Percentiles rank a stretch among this genome's conserved stretches.
Conservation (phyloP, 768 basidiomycete species). For the Mycena polygramma region DNA sequence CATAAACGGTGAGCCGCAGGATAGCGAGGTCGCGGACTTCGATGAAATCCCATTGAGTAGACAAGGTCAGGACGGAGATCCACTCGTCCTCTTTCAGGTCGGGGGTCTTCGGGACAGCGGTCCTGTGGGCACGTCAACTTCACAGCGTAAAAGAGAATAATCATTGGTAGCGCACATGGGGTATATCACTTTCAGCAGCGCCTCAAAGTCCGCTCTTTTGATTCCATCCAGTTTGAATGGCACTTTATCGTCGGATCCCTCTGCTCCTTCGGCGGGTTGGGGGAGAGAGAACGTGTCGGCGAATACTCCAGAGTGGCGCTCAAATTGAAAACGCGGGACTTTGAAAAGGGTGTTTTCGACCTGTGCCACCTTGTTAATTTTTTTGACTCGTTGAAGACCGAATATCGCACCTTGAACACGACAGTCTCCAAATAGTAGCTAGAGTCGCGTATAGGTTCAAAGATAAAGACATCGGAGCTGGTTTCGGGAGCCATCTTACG, state of each 20-base stretch:
- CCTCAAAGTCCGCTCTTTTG: slow-evolving; percentile 40
- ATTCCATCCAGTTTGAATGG: slow-evolving; percentile 45
- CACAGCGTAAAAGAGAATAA: too few species aligned
- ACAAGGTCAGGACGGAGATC: slow-evolving; percentile 48
- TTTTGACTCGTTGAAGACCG: background rate
- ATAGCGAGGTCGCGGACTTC: slow-evolving; percentile 42
- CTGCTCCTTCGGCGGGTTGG: slow-evolving; percentile 19
- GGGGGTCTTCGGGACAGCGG: slow-evolving; percentile 14
- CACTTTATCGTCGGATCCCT: slow-evolving; percentile 43
- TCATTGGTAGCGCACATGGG: slow-evolving; percentile 38
- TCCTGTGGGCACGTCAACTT: background rate
- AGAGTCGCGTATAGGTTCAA: background rate
- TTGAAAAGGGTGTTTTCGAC: slow-evolving; percentile 47
- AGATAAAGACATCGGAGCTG: background rate
- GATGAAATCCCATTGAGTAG: slow-evolving; percentile 48
- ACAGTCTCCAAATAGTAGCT: slow-evolving; percentile 34
- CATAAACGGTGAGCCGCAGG: slow-evolving; percentile 30
- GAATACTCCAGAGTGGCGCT: slow-evolving; percentile 41
- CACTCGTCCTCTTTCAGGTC: slow-evolving; percentile 35
- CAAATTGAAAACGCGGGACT: slow-evolving; percentile 44
- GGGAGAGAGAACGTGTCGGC: slow-evolving; percentile 41
- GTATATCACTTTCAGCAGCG: slow-evolving; percentile 42
- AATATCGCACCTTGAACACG: slow-evolving; percentile 29
- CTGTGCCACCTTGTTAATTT: slow-evolving; percentile 25
- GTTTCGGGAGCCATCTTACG: too few species aligned